phyloP scores from a whole-genome alignment of 129 eudicot species.

The Calendula officinalis region DNA sequence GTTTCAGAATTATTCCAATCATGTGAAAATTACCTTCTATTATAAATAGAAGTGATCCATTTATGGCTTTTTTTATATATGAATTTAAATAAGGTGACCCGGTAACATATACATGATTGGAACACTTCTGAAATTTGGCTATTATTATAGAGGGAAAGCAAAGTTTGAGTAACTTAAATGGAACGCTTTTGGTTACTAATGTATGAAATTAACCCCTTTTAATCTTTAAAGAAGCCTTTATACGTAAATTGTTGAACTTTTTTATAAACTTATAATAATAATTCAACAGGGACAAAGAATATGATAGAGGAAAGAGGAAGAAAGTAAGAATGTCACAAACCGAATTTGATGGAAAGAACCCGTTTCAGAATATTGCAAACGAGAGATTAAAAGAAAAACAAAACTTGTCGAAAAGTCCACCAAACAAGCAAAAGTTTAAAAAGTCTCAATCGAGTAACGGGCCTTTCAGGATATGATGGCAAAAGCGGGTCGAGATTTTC shows the following conservation, averaged over 20 bases:
- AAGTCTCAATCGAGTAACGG: constrained; percentile 37
- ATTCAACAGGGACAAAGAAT: constrained; percentile 80
- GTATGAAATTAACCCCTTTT: too few species aligned
- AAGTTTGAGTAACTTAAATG: too few species aligned
- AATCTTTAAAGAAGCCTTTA: background rate
- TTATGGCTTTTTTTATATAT: too few species aligned
- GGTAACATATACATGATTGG: too few species aligned
- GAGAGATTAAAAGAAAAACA: constrained; percentile 43
- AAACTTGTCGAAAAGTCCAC: constrained; percentile 20
- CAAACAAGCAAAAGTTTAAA: constrained; percentile 31
- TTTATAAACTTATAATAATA: background rate
- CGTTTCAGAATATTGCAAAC: constrained; percentile 79
- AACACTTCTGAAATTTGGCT: too few species aligned
- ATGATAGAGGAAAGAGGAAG: constrained; percentile 83
- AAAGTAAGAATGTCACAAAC: constrained; percentile 47
- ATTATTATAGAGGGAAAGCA: too few species aligned
- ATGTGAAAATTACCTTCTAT: too few species aligned
- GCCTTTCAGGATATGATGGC: constrained; percentile 48
- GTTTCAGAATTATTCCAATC: too few species aligned
- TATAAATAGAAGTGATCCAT: too few species aligned
- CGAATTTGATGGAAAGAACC: constrained; percentile 65
- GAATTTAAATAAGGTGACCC: too few species aligned
- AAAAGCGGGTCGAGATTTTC: constrained; percentile 14
- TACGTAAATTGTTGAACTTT: background rate
- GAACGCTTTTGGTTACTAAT: too few species aligned